Evolutionary conservation across 768 basidiomycete genomes (phyloP).

Genomic region (Scleroderma citrinum): DNA sequence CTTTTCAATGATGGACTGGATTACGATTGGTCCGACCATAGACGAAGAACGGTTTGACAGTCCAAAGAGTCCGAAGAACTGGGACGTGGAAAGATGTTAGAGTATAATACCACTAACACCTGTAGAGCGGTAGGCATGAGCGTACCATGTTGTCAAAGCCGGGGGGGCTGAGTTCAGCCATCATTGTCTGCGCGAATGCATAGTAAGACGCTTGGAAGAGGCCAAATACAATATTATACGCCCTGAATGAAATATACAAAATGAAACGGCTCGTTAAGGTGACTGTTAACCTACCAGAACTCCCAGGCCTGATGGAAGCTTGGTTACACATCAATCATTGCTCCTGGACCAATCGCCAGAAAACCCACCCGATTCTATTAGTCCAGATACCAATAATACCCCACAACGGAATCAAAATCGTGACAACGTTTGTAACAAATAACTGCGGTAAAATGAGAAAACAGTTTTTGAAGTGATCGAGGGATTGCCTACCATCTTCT

Average conservation of each 20-base stretch:
- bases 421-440: slow-evolving; percentile 67
- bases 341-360: neutral
- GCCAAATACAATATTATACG: slow-evolving; percentile 75
- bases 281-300: slow-evolving; percentile 56
- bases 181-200: slow-evolving; percentile 81
- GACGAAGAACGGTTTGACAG: slow-evolving; percentile 82
- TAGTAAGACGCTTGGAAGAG: slow-evolving; percentile 86
- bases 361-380: slow-evolving; percentile 54
- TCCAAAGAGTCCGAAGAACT: slow-evolving; percentile 87
- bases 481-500: slow-evolving; percentile 58
- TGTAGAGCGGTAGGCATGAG: neutral
- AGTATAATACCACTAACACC: neutral
- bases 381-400: slow-evolving; percentile 87
- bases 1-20: slow-evolving; percentile 73
- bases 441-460: slow-evolving; percentile 40
- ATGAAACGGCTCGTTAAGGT: neutral
- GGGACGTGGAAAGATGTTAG: neutral
- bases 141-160: slow-evolving; percentile 78
- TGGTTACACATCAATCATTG: neutral
- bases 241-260: slow-evolving; percentile 36
- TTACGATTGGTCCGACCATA: slow-evolving; percentile 81
- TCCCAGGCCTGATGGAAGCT: slow-evolving; percentile 82
- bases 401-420: slow-evolving; percentile 77
- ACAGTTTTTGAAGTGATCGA: neutral
- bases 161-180: slow-evolving; percentile 82